Evolutionary conservation across 2,329 filamentous ascomycete species (phyloP).

Genomic region (Sphaerulina musiva): DNA sequence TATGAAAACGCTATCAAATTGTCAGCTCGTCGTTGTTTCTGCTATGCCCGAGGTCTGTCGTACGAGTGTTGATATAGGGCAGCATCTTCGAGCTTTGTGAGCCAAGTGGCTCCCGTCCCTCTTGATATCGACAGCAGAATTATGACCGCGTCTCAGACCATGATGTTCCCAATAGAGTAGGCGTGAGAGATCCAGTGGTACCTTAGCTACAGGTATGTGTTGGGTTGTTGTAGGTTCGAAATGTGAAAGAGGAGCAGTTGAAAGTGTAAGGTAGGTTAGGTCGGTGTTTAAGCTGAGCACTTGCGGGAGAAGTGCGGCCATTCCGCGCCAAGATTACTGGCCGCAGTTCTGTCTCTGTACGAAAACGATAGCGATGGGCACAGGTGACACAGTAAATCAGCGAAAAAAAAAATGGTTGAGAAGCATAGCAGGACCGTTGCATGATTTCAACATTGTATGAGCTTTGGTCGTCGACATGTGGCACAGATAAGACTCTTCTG

Average conservation of each 20-base stretch:
- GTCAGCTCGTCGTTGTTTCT: constrained; percentile 15
- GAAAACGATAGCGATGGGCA: background rate
- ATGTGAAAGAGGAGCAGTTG: background rate
- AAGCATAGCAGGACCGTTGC: background rate
- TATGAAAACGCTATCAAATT: constrained; percentile 53
- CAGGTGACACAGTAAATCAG: background rate
- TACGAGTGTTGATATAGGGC: constrained; percentile 58
- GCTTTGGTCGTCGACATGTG: background rate
- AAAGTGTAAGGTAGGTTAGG: background rate
- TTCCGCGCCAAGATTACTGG: background rate
- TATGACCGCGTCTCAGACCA: background rate
- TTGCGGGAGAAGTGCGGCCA: background rate
- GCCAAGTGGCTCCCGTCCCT: constrained; percentile 6
- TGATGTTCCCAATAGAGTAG: background rate
- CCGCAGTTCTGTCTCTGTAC: background rate
- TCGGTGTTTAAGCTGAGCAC: background rate
- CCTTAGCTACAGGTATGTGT: background rate
- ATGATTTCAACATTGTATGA: background rate
- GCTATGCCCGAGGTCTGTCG: constrained; percentile 21
- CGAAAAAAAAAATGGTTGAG: background rate
- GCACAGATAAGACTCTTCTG: background rate
- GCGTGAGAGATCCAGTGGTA: background rate
- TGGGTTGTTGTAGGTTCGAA: background rate
- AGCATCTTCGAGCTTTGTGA: constrained; percentile 44
- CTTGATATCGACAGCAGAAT: background rate